Percentiles rank a stretch among this genome's conserved stretches.
These are phyloP conservation scores for Fusarium irregulare DNA, from an alignment of 2,329 filamentous ascomycete genomes.

Conservation along the genomic window DNA sequence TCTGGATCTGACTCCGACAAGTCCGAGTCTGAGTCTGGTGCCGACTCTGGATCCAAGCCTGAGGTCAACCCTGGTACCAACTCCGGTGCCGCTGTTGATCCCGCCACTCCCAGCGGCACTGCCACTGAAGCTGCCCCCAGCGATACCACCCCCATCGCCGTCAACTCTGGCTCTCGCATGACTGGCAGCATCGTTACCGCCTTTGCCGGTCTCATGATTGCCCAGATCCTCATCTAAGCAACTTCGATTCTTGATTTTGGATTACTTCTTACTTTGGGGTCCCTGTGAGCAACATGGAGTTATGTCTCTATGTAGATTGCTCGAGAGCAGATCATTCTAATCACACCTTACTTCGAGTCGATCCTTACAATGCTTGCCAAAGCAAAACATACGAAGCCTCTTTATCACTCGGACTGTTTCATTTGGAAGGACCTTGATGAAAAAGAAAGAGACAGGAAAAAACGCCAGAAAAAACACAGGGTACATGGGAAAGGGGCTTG, in stretches of 20 bases:
- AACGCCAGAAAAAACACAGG: constrained; percentile 15
- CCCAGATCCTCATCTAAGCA: constrained; percentile 49
- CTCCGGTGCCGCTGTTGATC: constrained; percentile 22
- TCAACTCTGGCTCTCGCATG: constrained; percentile 45
- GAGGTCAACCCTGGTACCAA: constrained; percentile 3
- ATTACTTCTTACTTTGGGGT: constrained; percentile 32
- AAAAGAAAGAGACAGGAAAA: constrained; percentile 16
- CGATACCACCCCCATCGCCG: constrained; percentile 33
- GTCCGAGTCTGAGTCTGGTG: not conserved
- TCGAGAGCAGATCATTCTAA: constrained; percentile 48
- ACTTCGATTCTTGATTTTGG: constrained; percentile 44
- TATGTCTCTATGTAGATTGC: not conserved
- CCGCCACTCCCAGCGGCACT: constrained; percentile 25
- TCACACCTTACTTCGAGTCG: constrained; percentile 46
- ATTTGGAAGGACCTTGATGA: constrained; percentile 9
- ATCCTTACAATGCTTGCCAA: constrained; percentile 45
- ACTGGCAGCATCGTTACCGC: constrained; percentile 46
- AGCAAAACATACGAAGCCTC: constrained; percentile 17
- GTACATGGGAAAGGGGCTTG: constrained; percentile 29
- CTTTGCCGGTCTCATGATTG: constrained; percentile 45
- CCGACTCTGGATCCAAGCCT: not conserved
- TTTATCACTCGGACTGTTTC: constrained; percentile 28
- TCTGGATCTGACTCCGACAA: constrained; percentile 14
- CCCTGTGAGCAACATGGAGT: constrained; percentile 29
- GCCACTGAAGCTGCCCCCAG: not conserved